Percentiles rank a stretch among this genome's conserved stretches.
Evolutionary conservation across 148 eudicot species (phyloP).

Genomic region (Amaranthus cruentus): DNA sequence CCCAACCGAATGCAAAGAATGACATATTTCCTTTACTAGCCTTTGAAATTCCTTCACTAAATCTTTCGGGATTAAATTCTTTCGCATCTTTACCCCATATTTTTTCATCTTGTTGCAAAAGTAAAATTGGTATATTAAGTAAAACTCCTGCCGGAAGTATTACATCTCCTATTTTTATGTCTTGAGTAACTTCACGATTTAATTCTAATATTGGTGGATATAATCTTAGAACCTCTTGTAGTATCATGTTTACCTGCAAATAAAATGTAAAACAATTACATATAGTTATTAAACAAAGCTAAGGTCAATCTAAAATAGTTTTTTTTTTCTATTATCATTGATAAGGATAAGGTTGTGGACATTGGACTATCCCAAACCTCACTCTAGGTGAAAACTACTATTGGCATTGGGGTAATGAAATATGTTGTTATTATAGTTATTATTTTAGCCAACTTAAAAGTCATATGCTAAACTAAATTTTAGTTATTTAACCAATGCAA

Average conservation of each 20-base stretch:
- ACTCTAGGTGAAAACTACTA: too few species aligned
- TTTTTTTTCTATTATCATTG: too few species aligned
- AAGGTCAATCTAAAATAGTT: too few species aligned
- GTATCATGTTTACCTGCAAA: conserved; percentile 19
- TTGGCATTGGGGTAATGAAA: too few species aligned
- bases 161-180: conserved; percentile 24
- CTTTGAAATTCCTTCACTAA: conserved; percentile 21
- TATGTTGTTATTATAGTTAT: too few species aligned
- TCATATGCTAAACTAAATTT: too few species aligned
- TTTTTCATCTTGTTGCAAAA: conserved; percentile 15
- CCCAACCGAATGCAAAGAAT: conserved; percentile 30
- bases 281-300: too few species aligned
- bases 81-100: conserved; percentile 37
- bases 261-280: too few species aligned
- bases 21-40: conserved; percentile 19
- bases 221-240: conserved; percentile 18
- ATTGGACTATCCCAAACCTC: too few species aligned
- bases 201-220: conserved; percentile 11
- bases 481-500: too few species aligned
- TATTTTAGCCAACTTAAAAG: too few species aligned
- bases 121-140: conserved; percentile 1
- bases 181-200: conserved; percentile 11
- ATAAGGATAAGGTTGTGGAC: too few species aligned
- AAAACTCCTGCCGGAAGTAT: conserved; percentile 16
- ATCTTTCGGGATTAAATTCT: conserved; percentile 33